Percentiles rank a stretch among this genome's conserved stretches.
These are phyloP conservation scores for Chenopodium album DNA, from an alignment of 148 eudicot species.

Conservation along the genomic window DNA sequence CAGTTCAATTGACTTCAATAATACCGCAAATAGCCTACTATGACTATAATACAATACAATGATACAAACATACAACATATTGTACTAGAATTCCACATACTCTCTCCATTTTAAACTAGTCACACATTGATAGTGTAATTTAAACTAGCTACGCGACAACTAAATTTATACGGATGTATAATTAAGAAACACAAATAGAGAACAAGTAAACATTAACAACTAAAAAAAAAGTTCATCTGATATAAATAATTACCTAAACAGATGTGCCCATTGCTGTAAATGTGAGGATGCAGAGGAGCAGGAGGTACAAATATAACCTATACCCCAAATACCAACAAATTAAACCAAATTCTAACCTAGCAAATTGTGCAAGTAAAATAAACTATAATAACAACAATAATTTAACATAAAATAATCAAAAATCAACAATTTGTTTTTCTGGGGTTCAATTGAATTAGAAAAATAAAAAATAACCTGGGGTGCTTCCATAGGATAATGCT, in stretches of 20 bases:
- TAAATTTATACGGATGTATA: too few relatives aligned
- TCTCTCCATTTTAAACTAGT: background rate
- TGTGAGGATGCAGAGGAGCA: conserved; percentile 52
- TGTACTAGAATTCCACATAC: background rate
- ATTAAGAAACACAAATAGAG: too few relatives aligned
- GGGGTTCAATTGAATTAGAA: background rate
- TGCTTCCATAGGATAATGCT: conserved; percentile 68
- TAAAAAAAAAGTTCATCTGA: too few relatives aligned
- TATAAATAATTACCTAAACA: conserved; percentile 40
- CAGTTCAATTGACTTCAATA: background rate
- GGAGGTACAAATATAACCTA: conserved; percentile 54
- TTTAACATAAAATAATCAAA: too few relatives aligned
- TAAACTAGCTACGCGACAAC: background rate
- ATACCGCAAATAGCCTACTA: background rate
- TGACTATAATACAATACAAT: background rate
- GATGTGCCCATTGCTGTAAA: conserved; percentile 59
- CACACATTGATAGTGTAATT: background rate
- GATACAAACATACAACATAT: background rate
- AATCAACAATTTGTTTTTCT: too few relatives aligned
- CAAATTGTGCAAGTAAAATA: background rate
- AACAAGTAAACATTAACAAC: too few relatives aligned
- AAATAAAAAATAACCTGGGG: conserved; percentile 39
- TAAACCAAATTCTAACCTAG: background rate
- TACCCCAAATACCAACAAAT: background rate
- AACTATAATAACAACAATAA: background rate